phyloP scores from a whole-genome alignment of 225 moss, liverwort and hornwort species.

The Anthoceros angustus region DNA sequence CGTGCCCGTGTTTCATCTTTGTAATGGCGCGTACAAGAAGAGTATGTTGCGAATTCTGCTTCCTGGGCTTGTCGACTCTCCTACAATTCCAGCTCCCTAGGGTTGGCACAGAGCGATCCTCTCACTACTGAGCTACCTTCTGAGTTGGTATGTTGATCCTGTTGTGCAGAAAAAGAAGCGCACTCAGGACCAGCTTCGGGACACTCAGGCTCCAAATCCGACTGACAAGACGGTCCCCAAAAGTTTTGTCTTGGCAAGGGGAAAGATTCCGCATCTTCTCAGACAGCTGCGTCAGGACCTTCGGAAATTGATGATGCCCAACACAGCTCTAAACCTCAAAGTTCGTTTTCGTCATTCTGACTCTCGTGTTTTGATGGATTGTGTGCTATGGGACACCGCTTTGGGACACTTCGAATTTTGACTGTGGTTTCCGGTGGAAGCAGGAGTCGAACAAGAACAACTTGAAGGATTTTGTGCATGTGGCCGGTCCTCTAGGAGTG shows the following conservation, averaged over 20 bases:
- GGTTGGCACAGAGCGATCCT: not conserved
- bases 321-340: constrained; percentile 61
- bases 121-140: not conserved
- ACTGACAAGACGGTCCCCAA: constrained; percentile 60
- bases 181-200: constrained; percentile 48
- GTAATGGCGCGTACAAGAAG: not conserved
- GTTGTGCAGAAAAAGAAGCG: constrained; percentile 74
- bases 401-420: not conserved
- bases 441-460: constrained; percentile 69
- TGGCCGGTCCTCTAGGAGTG: constrained; percentile 89
- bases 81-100: not conserved
- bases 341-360: not conserved
- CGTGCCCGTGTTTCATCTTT: not conserved
- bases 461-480: constrained; percentile 91
- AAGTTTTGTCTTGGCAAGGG: constrained; percentile 81
- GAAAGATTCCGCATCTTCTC: constrained; percentile 56
- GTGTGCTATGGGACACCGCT: not conserved
- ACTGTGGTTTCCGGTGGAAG: not conserved
- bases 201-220: constrained; percentile 37
- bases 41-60: not conserved
- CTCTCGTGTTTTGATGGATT: not conserved
- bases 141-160: not conserved
- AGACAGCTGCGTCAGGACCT: constrained; percentile 62
- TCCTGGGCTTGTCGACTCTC: not conserved
- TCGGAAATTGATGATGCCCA: constrained; percentile 82